Evolutionary conservation across 768 basidiomycete genomes (phyloP).

Genomic region (Psilocybe cyanescens): DNA sequence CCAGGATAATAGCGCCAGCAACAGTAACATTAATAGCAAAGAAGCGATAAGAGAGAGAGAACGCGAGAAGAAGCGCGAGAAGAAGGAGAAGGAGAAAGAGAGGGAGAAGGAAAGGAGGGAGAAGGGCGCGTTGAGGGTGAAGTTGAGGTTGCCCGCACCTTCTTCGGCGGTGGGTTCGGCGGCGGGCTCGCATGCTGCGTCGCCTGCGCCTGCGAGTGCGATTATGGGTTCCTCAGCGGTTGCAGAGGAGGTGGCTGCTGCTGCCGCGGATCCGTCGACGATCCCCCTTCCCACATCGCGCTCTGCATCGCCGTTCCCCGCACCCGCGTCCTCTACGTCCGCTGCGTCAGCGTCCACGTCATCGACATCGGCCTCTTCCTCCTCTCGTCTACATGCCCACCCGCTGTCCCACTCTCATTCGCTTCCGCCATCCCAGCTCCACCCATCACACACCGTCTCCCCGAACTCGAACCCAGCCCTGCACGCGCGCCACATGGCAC

Average conservation of each 20-base stretch:
- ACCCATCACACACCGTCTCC: not conserved
- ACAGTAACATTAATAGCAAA: not conserved
- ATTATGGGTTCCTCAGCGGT: not conserved
- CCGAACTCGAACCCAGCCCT: not conserved
- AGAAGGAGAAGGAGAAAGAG: constrained; percentile 27
- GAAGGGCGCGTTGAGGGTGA: constrained; percentile 30
- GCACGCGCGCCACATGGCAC: constrained; percentile 5
- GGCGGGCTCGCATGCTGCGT: not conserved
- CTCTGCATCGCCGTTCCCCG: constrained; percentile 25
- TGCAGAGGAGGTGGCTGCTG: not conserved
- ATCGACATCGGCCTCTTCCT: constrained; percentile 9
- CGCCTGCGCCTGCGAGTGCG: not conserved
- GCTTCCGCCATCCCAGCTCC: not conserved
- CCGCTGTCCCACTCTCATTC: not conserved
- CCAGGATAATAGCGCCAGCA: not conserved
- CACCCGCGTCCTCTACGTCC: not conserved
- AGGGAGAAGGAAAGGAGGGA: constrained; percentile 20
- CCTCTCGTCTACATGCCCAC: too few relatives aligned
- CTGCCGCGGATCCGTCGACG: constrained; percentile 16
- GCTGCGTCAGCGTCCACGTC: not conserved
- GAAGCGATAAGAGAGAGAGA: constrained; percentile 27
- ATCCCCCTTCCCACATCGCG: constrained; percentile 28
- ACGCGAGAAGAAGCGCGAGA: constrained; percentile 24
- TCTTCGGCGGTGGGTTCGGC: not conserved
- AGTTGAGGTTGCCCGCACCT: constrained; percentile 9